Percentiles rank a stretch among this genome's conserved stretches.
Evolutionary conservation across 2,329 filamentous ascomycete species (phyloP).

Genomic region (Talaromyces rugulosus): DNA sequence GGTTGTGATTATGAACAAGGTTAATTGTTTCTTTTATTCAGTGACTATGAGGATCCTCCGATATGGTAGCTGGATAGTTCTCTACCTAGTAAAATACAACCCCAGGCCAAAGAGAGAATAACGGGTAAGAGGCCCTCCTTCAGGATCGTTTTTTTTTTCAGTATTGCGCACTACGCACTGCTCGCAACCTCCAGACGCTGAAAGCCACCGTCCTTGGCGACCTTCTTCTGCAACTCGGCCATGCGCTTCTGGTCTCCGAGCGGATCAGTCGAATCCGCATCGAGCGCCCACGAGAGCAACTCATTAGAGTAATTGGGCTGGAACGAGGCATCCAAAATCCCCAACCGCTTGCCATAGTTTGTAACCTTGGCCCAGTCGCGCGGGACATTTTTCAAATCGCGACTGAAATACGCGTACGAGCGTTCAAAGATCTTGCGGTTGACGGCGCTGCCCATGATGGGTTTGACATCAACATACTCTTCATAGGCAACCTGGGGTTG

Average conservation of each 20-base stretch:
- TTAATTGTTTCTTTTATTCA: neutral
- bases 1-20: neutral
- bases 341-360: constrained; percentile 68
- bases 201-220: constrained; percentile 62
- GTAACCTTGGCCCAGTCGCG: constrained; percentile 78
- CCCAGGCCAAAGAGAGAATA: neutral
- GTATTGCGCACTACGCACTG: neutral
- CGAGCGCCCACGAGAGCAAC: constrained; percentile 63
- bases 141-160: neutral
- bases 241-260: constrained; percentile 71
- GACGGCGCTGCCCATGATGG: constrained; percentile 61
- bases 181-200: constrained; percentile 28
- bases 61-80: neutral
- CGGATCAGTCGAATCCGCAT: constrained; percentile 62
- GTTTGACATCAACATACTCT: constrained; percentile 69
- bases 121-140: neutral
- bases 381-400: constrained; percentile 68
- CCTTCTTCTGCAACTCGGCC: constrained; percentile 62
- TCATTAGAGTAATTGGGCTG: constrained; percentile 71
- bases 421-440: constrained; percentile 79
- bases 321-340: constrained; percentile 61
- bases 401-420: constrained; percentile 71
- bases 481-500: constrained; percentile 60
- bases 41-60: neutral
- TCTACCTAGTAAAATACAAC: neutral